Conservation (phyloP, 2,329 filamentous ascomycete genomes). For the Trichoderma atrobrunneum region DNA sequence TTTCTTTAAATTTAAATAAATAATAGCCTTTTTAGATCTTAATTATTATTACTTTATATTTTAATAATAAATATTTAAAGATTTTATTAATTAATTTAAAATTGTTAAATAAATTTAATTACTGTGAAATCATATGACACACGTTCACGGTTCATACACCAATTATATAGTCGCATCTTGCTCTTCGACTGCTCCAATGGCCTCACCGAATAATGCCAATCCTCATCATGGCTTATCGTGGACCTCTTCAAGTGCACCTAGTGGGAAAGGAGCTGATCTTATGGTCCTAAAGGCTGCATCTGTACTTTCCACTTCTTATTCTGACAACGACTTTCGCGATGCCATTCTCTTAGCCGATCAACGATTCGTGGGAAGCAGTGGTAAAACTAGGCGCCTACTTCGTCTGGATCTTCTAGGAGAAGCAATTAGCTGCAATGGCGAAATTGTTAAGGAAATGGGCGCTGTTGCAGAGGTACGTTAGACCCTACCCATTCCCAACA, state of each 20-base stretch:
- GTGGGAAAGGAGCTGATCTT: slow-evolving; percentile 51
- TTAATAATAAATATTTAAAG: background rate
- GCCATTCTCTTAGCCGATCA: slow-evolving; percentile 75
- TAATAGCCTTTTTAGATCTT: background rate
- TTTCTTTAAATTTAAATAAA: background rate
- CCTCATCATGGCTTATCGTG: background rate
- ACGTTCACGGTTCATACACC: background rate
- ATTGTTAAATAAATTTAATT: background rate
- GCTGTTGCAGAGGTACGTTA: slow-evolving; percentile 74
- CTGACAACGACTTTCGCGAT: slow-evolving; percentile 87
- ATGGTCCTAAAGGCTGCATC: slow-evolving; percentile 78
- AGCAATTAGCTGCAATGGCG: slow-evolving; percentile 87
- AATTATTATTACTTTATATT: background rate
- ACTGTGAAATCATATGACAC: background rate
- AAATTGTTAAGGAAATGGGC: slow-evolving; percentile 84
- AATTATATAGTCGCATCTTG: background rate
- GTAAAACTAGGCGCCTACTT: slow-evolving; percentile 74
- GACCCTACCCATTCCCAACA: background rate
- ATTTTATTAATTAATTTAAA: background rate
- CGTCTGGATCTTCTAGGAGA: slow-evolving; percentile 85
- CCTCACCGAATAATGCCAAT: background rate
- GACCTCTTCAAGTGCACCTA: background rate
- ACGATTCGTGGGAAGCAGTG: slow-evolving; percentile 67
- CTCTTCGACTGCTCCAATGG: background rate
- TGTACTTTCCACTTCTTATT: slow-evolving; percentile 87